Evolutionary conservation across 2,329 filamentous ascomycete genomes (phyloP).

Genomic region (Colletotrichum sp.): DNA sequence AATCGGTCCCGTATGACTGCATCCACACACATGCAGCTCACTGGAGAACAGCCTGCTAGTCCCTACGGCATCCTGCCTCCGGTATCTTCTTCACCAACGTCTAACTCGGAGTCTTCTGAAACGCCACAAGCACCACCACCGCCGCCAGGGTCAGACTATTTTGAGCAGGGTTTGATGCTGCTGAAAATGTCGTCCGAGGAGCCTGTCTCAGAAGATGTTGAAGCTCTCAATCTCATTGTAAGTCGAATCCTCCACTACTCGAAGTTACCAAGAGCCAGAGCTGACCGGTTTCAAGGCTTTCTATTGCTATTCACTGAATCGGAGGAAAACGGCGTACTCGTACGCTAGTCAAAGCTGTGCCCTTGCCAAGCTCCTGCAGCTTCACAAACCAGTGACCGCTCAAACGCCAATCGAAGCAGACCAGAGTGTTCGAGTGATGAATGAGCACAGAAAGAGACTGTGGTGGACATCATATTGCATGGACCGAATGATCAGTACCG

Average conservation of each 20-base stretch:
- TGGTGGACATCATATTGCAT: conserved; percentile 23
- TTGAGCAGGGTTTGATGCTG: conserved; percentile 20
- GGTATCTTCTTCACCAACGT: background rate
- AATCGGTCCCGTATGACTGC: background rate
- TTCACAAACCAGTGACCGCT: background rate
- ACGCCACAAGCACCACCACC: background rate
- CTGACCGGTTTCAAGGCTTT: background rate
- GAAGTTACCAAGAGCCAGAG: fast-evolving
- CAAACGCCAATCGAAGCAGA: background rate
- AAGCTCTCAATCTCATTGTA: conserved; percentile 9
- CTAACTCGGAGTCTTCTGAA: background rate
- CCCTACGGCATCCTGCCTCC: background rate
- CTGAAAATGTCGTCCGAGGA: conserved; percentile 17
- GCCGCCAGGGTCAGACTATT: conserved; percentile 20
- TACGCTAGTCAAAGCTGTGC: conserved; percentile 19
- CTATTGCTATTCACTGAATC: conserved; percentile 21
- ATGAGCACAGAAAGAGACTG: conserved; percentile 14
- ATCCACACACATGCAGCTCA: background rate
- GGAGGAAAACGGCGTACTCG: conserved; percentile 16
- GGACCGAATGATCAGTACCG: conserved; percentile 13
- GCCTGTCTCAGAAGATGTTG: conserved; percentile 5
- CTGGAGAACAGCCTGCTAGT: background rate
- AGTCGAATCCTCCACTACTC: fast-evolving
- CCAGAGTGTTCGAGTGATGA: background rate
- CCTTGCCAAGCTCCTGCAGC: conserved; percentile 10